These are phyloP conservation scores for Calocera viscosa DNA, from an alignment of 768 basidiomycete species.

Conservation along the genomic window DNA sequence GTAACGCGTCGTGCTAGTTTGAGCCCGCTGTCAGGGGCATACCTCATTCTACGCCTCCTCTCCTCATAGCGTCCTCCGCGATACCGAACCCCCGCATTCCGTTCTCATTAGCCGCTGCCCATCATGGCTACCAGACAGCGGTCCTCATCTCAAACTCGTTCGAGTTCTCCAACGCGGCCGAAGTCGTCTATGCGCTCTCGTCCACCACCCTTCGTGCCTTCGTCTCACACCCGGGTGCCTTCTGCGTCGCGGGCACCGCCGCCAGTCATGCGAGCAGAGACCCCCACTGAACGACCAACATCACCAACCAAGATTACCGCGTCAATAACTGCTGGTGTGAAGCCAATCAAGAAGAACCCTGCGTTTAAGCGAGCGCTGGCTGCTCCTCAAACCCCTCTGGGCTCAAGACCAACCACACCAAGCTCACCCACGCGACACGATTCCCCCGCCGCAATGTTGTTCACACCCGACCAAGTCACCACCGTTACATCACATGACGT, in stretches of 20 bases:
- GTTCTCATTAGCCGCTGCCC: not conserved
- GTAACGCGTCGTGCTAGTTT: not conserved
- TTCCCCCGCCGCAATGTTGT: not conserved
- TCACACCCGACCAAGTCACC: not conserved
- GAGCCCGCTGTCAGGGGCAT: slow-evolving; percentile 2
- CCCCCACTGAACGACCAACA: not conserved
- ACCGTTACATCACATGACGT: not conserved
- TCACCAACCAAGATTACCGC: not conserved
- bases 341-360: not conserved
- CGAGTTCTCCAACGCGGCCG: not conserved
- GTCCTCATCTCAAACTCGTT: not conserved
- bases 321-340: not conserved
- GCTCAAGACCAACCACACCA: not conserved
- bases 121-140: not conserved
- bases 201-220: not conserved
- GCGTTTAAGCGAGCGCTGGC: not conserved
- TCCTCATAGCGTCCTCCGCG: not conserved
- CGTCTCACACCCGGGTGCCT: not conserved
- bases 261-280: not conserved
- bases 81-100: not conserved
- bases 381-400: not conserved
- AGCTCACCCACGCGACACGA: not conserved
- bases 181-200: not conserved
- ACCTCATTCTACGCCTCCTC: not conserved
- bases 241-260: not conserved